phyloP scores from a whole-genome alignment of 2,329 filamentous ascomycete genomes.

The Xylaria hypoxylon region DNA sequence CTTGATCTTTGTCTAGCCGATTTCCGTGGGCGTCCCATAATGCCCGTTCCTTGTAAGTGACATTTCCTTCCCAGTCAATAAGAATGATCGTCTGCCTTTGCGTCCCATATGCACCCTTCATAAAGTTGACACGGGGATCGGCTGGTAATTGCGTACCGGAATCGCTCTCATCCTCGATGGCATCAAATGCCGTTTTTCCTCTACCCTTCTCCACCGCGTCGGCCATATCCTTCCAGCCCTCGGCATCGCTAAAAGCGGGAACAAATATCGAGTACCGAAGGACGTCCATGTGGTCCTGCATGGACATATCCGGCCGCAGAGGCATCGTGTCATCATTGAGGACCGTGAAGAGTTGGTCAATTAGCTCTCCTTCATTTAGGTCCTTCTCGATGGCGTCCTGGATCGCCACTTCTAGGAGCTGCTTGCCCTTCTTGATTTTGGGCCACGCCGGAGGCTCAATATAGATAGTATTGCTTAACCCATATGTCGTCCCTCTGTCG shows the following conservation, averaged over 20 bases:
- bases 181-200: slow-evolving; percentile 53
- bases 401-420: slow-evolving; percentile 59
- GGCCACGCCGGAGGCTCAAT: slow-evolving; percentile 67
- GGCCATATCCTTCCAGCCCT: slow-evolving; percentile 59
- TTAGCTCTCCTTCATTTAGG: slow-evolving; percentile 60
- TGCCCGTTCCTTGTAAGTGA: slow-evolving; percentile 69
- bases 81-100: slow-evolving; percentile 73
- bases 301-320: slow-evolving; percentile 55
- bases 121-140: slow-evolving; percentile 58
- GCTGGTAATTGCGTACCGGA: slow-evolving; percentile 54
- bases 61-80: slow-evolving; percentile 72
- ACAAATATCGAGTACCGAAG: slow-evolving; percentile 73
- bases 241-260: slow-evolving; percentile 65
- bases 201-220: slow-evolving; percentile 55
- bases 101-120: slow-evolving; percentile 72
- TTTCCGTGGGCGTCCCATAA: slow-evolving; percentile 70
- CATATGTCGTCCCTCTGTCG: slow-evolving; percentile 65
- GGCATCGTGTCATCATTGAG: slow-evolving; percentile 70
- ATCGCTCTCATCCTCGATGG: slow-evolving; percentile 54
- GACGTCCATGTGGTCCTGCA: slow-evolving; percentile 65
- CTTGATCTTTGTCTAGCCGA: slow-evolving; percentile 63
- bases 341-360: slow-evolving; percentile 64
- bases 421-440: slow-evolving; percentile 67
- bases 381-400: slow-evolving; percentile 54
- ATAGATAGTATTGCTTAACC: slow-evolving; percentile 72